Evolutionary conservation across 805 yeast genomes (phyloP).

Genomic region (Metschnikowia lachancei): DNA sequence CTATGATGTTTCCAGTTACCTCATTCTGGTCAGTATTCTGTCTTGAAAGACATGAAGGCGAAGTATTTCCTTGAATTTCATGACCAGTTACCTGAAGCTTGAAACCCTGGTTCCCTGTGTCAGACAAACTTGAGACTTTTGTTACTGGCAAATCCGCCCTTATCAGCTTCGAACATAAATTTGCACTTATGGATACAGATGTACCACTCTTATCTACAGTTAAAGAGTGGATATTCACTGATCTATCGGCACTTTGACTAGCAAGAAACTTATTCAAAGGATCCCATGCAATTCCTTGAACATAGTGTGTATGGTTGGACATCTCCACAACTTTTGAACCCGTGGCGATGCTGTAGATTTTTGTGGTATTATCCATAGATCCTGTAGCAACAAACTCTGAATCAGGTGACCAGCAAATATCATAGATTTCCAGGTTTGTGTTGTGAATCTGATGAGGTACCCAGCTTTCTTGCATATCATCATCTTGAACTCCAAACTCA

Average conservation of each 20-base stretch:
- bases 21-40: neutral
- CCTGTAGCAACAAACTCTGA: slow-evolving; percentile 76
- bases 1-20: neutral
- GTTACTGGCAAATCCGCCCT: slow-evolving; percentile 52
- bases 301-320: slow-evolving; percentile 80
- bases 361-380: slow-evolving; percentile 81
- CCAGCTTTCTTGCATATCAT: slow-evolving; percentile 74
- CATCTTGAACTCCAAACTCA: slow-evolving; percentile 58
- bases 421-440: slow-evolving; percentile 77
- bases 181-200: slow-evolving; percentile 33
- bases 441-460: slow-evolving; percentile 55
- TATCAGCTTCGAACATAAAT: slow-evolving; percentile 41
- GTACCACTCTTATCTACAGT: neutral
- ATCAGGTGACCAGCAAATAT: slow-evolving; percentile 90
- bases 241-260: slow-evolving; percentile 87
- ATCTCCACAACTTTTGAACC: slow-evolving; percentile 60
- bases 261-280: slow-evolving; percentile 75
- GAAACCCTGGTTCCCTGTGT: neutral
- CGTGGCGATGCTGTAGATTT: slow-evolving; percentile 58
- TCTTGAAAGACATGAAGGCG: neutral
- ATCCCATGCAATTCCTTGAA: slow-evolving; percentile 97
- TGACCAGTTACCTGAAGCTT: neutral
- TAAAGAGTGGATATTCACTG: slow-evolving; percentile 52
- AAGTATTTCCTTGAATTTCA: neutral
- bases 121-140: neutral